phyloP scores from a whole-genome alignment of 225 moss, liverwort and hornwort species.

The Polytrichum formosum region DNA sequence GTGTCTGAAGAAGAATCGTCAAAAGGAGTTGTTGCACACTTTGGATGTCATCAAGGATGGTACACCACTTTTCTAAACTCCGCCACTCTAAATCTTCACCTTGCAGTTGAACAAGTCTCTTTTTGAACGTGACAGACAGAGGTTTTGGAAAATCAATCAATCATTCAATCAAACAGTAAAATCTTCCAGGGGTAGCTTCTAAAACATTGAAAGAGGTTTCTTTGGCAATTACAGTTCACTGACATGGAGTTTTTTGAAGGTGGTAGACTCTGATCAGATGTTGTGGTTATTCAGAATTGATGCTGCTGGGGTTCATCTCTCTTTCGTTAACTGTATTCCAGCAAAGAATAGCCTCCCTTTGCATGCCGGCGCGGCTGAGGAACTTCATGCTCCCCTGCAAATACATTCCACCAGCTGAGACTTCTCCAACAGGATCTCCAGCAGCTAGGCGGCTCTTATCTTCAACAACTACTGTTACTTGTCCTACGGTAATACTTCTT shows the following conservation, averaged over 20 bases:
- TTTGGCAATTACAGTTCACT: background rate
- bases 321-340: slow-evolving; percentile 84
- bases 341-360: slow-evolving; percentile 45
- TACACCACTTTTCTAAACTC: slow-evolving; percentile 2
- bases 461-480: slow-evolving; percentile 14
- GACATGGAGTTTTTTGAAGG: background rate
- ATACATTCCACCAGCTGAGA: background rate
- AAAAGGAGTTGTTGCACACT: slow-evolving; percentile 63
- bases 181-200: background rate
- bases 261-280: background rate
- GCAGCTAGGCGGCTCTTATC: slow-evolving; percentile 53
- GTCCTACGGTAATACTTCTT: slow-evolving; percentile 23
- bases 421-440: background rate
- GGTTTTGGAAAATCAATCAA: too few species aligned
- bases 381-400: slow-evolving; percentile 74
- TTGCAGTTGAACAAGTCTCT: background rate
- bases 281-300: slow-evolving; percentile 57
- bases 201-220: background rate
- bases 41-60: slow-evolving; percentile 85
- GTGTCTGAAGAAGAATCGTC: slow-evolving; percentile 54
- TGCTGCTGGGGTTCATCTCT: slow-evolving; percentile 98
- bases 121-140: background rate
- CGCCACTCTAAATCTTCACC: too few species aligned
- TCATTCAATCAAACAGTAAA: too few species aligned
- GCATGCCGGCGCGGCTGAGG: slow-evolving; percentile 60